Base-by-base conservation (phyloP, 2,329 filamentous ascomycete species). In the Fusarium sp. region DNA sequence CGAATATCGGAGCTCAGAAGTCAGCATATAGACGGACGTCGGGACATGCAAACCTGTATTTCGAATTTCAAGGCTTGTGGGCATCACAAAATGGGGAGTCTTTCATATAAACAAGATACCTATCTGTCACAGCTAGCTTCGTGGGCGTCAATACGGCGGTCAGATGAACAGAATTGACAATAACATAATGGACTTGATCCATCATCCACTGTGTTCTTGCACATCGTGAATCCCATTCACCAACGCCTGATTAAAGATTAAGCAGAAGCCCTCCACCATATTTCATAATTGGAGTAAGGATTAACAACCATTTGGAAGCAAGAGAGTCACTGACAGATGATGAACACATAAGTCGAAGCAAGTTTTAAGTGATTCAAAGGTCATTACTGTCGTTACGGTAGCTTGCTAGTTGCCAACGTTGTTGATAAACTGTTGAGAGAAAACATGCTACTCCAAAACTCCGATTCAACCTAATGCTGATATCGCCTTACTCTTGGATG, bases 401-500 rank as follows among this genome's bases (percentile, higher is more conserved):
- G 59, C 62, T 47, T 62, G 68, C 57, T 66, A 57, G n/a, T 45
- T 52, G 65, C 44, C 42, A 45, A 32, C 22, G 45, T 36, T 30
- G 59, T 36, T 30, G 59, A 55, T 41, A 48, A 65, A 44, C 50
- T 68, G 36, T 56, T 24, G 41, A 73, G 48, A 54, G 42, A 42
- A 66, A 52, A 34, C 22, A 52, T n/a, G n/a, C 54, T 65, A 55
- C 68, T 62, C 70, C 72, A 50, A 62, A 76, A 77, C 75, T 77
- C 75, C 75, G 52, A 50, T 61, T 45, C 65, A 54, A 64, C 56
- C 61, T 61, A 47, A 57, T 58, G 66, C 72, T 73, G 62, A 62
- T 72, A 70, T 68, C 42, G 48, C 34, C 57, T 63, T 61, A 36
- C 60, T 68, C 63, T 62, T 59, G 47, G 59, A 68, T 64, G 48